Percentiles rank a stretch among this genome's conserved stretches.
These are phyloP conservation scores for Auricularia heimuer DNA, from an alignment of 768 basidiomycete genomes.

Conservation along the genomic window DNA sequence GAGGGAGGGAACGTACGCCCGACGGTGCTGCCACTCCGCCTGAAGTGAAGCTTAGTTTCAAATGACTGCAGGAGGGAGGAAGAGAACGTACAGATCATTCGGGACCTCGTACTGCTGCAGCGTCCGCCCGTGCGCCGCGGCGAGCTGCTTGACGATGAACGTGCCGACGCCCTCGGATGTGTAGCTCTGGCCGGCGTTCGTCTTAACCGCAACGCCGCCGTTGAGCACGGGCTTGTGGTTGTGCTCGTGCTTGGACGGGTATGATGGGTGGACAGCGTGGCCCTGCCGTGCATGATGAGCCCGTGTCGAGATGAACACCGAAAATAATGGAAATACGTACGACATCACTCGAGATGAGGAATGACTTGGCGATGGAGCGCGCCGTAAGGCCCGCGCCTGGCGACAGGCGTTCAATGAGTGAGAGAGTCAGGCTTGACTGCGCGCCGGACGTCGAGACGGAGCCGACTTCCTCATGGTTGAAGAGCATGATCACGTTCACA, in stretches of 20 bases:
- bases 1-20: slow-evolving; percentile 36
- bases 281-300: slow-evolving; percentile 17
- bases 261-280: slow-evolving; percentile 85
- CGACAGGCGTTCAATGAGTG: slow-evolving; percentile 72
- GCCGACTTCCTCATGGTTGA: slow-evolving; percentile 93
- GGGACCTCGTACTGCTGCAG: slow-evolving; percentile 81
- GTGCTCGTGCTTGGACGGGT: slow-evolving; percentile 69
- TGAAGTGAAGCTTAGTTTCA: too few species aligned
- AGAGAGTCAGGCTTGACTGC: slow-evolving; percentile 76
- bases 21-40: slow-evolving; percentile 62
- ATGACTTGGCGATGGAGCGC: slow-evolving; percentile 66
- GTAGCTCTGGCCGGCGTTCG: slow-evolving; percentile 78
- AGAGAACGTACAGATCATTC: slow-evolving; percentile 54
- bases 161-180: slow-evolving; percentile 61
- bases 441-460: slow-evolving; percentile 78
- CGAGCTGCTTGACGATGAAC: slow-evolving; percentile 70
- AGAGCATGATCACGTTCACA: slow-evolving; percentile 81
- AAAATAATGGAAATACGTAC: not conserved
- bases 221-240: slow-evolving; percentile 78
- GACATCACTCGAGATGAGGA: slow-evolving; percentile 87
- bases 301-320: not conserved
- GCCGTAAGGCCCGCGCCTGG: slow-evolving; percentile 52
- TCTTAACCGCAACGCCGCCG: slow-evolving; percentile 84
- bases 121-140: slow-evolving; percentile 64
- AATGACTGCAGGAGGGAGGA: not conserved